Conservation (phyloP, 768 basidiomycete genomes). For the Nevesoporus exiguus region DNA sequence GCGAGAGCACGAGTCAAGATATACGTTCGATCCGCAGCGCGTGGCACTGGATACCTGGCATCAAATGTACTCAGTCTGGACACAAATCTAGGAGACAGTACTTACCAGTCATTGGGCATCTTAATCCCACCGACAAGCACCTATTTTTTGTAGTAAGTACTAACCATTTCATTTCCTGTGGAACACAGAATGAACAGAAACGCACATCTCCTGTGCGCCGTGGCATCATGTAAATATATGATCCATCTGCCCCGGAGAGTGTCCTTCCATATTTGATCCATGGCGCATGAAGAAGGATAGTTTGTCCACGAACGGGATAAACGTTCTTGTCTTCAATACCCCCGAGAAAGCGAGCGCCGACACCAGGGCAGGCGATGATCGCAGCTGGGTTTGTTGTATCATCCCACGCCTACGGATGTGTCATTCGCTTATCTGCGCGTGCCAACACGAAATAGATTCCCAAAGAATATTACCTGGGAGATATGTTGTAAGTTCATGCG, state of each 20-base stretch:
- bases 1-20: conserved; percentile 53
- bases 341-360: conserved; percentile 52
- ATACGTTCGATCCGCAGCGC: conserved; percentile 56
- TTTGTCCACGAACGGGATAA: conserved; percentile 47
- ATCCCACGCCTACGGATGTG: conserved; percentile 13
- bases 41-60: conserved; percentile 58
- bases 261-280: conserved; percentile 43
- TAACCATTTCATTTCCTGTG: background rate
- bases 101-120: conserved; percentile 57
- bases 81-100: background rate
- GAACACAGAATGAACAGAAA: background rate
- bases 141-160: conserved; percentile 19
- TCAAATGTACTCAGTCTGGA: background rate
- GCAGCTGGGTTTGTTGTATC: conserved; percentile 31
- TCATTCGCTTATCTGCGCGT: background rate
- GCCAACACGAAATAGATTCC: background rate
- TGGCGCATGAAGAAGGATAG: conserved; percentile 43
- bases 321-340: conserved; percentile 49
- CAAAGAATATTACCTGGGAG: conserved; percentile 42
- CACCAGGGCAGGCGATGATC: conserved; percentile 66
- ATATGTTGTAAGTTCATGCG: conserved; percentile 67
- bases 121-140: conserved; percentile 62
- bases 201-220: conserved; percentile 39
- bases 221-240: conserved; percentile 37
- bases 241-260: conserved; percentile 29